Base-by-base conservation (phyloP, 352 stramenopile genomes). In the Phytophthora citricola region DNA sequence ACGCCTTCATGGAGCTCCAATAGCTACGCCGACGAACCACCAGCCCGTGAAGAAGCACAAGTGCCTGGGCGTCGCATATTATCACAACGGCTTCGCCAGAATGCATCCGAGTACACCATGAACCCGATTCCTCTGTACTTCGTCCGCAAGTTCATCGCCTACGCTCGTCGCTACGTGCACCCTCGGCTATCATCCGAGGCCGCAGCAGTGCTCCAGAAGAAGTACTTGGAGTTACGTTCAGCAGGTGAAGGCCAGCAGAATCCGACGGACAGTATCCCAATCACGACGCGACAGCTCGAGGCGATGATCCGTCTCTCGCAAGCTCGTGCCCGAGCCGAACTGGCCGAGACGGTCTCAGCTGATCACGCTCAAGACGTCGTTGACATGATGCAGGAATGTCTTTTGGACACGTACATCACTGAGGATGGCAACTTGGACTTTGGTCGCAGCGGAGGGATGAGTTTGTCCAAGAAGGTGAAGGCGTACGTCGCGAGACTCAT, bases 271-370 rank as follows among this genome's bases (percentile, higher is more conserved):
- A 87, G 77, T 48, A 85, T 91, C 81, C 78, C 87, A 52, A 96
- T 98, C 63, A 99, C 97, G 9, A 99, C 95, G 39, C 87, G 97
- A 20, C 97, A 99, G 73, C 84, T 99, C 29, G 97, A 99, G 80
- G 97, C 81, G 17, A 59, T 98, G 26, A 93, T 98, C 39, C 85
- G 93, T 0, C 75, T 98, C 3, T 87, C 92, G 4, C 92, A 96
- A 72, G 97, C 97, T 20, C 80, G 97, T 6, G 97, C 97, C 0
- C 98, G 98, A 64, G 85, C 97, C 10, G 98, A 99, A 53, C 79
- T 99, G 5, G 76, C 96, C 8, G 92, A 98, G 20, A 83, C 93
- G 34, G 97, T 99, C 32, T 93, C 96, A 3, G 85, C 86, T 31
- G 73, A 97, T 67, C 96, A 99, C 69, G 97, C 97, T 2, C 77